Evolutionary conservation across 768 basidiomycete genomes (phyloP).

Genomic region (Tricholoma hemisulphureum): DNA sequence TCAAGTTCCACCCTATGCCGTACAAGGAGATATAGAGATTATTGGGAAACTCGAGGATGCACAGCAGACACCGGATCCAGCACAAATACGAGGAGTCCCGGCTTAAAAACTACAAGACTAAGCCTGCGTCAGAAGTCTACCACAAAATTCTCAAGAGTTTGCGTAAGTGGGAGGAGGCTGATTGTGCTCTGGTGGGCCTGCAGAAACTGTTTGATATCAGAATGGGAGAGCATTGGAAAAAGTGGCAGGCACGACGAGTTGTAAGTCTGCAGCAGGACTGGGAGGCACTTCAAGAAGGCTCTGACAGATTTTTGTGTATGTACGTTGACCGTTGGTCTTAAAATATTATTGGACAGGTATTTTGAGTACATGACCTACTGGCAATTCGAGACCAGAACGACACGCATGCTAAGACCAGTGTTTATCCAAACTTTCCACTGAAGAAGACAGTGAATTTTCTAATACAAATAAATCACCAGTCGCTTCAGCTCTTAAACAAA

Average conservation of each 20-base stretch:
- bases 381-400: neutral
- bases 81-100: neutral
- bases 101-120: neutral
- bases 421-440: neutral
- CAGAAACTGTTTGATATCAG: neutral
- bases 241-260: no score
- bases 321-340: neutral
- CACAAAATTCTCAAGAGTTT: neutral
- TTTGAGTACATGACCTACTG: neutral
- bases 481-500: neutral
- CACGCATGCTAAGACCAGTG: neutral
- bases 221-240: neutral
- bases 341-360: neutral
- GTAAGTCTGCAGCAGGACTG: neutral
- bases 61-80: neutral
- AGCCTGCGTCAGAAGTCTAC: neutral
- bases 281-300: neutral
- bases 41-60: no score
- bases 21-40: no score
- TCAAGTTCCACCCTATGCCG: no score
- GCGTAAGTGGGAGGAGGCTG: no score
- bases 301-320: no score
- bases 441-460: neutral
- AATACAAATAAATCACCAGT: neutral
- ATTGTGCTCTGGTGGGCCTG: no score